These are phyloP conservation scores for Mrakiaceae sp. DNA, from an alignment of 1,284 basidiomycete species.

Conservation along the genomic window DNA sequence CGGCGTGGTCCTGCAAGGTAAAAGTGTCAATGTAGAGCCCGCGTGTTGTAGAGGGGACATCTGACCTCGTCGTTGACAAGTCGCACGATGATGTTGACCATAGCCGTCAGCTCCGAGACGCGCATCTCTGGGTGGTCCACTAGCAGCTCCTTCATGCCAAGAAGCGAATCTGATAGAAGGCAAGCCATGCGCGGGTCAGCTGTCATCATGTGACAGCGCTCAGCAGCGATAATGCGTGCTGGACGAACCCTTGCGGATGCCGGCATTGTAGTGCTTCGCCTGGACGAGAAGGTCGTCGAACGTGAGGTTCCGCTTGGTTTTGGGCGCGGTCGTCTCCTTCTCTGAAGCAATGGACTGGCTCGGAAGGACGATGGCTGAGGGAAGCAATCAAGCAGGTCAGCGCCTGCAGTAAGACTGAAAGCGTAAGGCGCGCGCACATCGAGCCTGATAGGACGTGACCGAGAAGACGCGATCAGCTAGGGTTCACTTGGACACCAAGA, in stretches of 20 bases:
- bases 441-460: not conserved
- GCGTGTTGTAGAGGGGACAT: not conserved
- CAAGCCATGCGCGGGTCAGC: not conserved
- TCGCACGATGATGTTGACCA: constrained; percentile 57
- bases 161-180: constrained; percentile 53
- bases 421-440: not conserved
- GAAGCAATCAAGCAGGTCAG: not conserved
- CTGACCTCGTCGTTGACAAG: constrained; percentile 69
- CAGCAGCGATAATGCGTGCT: not conserved
- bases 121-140: constrained; percentile 51
- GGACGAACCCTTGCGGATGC: constrained; percentile 53
- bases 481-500: not conserved
- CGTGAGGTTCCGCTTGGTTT: constrained; percentile 62
- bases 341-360: constrained; percentile 56
- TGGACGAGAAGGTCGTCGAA: constrained; percentile 68
- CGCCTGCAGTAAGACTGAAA: too few relatives aligned
- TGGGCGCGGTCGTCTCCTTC: constrained; percentile 47
- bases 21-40: constrained; percentile 31
- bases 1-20: constrained; percentile 41
- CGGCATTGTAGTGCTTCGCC: constrained; percentile 70
- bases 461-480: not conserved
- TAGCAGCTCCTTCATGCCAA: constrained; percentile 69
- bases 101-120: constrained; percentile 46
- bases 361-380: constrained; percentile 74
- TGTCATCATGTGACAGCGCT: not conserved